Base-by-base conservation (phyloP, 2,329 filamentous ascomycete genomes). In the Neofusicoccum ribis region DNA sequence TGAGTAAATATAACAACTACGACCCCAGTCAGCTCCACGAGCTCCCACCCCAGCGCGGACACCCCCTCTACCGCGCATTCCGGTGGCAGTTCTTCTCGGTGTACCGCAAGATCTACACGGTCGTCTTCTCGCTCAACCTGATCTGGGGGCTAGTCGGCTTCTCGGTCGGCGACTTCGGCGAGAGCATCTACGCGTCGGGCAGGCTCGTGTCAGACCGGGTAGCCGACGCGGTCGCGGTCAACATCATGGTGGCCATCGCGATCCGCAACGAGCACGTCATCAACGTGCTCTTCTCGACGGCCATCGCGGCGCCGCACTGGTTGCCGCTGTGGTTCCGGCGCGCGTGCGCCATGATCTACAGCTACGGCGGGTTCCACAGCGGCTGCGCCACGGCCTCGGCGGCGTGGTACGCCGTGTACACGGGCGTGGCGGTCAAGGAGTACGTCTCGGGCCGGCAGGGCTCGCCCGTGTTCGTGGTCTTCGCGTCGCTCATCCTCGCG, bases 391-490 rank as follows among this genome's bases (percentile, higher is more conserved):
- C 74, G 4, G 71, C 71, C 7, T 74, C 74, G 0, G 73, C 72
- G 2, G 27, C 69, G 14, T 84, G 82, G 82, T 83, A 79, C 72
- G 69, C 79, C 9, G 67, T 76, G 23, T 79, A 82, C 67, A 74
- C 76, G 2, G 70, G 72, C 1, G 51, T 79, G 8, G 59, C 78
- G 27, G 70, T 72, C 5, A 67, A 67, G 37, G 69, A 73, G 17
- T 76, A 72, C 66, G 50, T 66, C 5, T 59, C 62, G 12, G 63
- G 68, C 1, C 39, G 64, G 3, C 63, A 65, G 9, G 54, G 39
- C n/a, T 60, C 65, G 3, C 71, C 70, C 1, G 62, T 69, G 15
- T 50, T 67, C 1, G 37, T 73, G 12, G 27, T 52, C 17, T 41
- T 75, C 2, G 69, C 73, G 3, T 72, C 66, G 46, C 7, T 72